Base-by-base conservation (phyloP, 1,139 yeast genomes). In the Blastobotrys petasosporus region DNA sequence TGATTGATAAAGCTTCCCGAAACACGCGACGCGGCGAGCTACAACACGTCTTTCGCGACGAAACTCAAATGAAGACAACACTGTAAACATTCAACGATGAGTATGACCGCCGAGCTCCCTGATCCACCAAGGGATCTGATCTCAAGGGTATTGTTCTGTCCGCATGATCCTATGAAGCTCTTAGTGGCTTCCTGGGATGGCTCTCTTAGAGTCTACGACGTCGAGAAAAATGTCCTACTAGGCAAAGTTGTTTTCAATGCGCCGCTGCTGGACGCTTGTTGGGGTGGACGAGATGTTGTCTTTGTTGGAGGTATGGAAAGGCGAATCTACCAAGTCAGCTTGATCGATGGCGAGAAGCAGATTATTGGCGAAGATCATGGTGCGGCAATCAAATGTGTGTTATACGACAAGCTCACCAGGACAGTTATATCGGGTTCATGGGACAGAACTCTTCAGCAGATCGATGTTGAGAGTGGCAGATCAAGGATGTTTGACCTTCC, bases 381-480 rank as follows among this genome's bases (percentile, higher is more conserved):
- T 16, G 55, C 54, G 9, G 66, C 71, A 1, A 61, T 70, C 17
- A 70, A 54, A 51, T 54, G 57, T 52, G 56, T 56, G 52, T 59
- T 53, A 12, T 48, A 49, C 46, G 55, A 67, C 45, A 52, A 44
- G 16, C 44, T 45, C 6, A 54, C 65, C 20, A 58, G 65, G 41
- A 52, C 68, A 8, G 53, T 77, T 4, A 63, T 75, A 1, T 70
- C 80, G 2, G 80, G 82, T 1, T 71, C 83, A 0, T 79, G 82
- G 74, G 80, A 75, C 53, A 75, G 75, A 25, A 53, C 68, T 0
- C 47, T 82, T 9, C 74, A 70, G 42, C 62, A 69, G 33, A 57
- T 62, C 2, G 77, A 74, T 47, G 55, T 4, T 54, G 71, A 6
- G n/a, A 40, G 37, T 15, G 37, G 41, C 11, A 28, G 40, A 17